phyloP scores from a whole-genome alignment of 202 grass and related monocot species.

The Schoenoplectus tabernaemontani region DNA sequence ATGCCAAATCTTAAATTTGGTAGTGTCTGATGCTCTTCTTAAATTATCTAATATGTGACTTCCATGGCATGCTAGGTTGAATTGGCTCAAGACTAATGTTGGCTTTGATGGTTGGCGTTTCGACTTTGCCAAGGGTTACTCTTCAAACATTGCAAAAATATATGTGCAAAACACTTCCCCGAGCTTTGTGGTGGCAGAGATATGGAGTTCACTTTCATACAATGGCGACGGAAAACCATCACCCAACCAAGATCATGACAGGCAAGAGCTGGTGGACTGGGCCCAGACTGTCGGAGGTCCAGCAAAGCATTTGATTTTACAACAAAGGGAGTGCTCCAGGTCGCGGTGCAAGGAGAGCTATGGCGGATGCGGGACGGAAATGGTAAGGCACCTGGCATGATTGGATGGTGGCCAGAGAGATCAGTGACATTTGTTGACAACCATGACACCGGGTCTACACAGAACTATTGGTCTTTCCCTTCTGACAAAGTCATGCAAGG shows the following conservation, averaged over 20 bases:
- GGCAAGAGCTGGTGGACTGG: not conserved
- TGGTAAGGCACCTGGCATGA: not conserved
- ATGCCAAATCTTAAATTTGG: no score
- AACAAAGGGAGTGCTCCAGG: not conserved
- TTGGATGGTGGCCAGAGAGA: not conserved
- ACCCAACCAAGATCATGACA: not conserved
- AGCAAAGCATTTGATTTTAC: not conserved
- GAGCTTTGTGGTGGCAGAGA: not conserved
- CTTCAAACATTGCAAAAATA: not conserved
- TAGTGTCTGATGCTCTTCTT: no score
- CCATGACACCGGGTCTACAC: not conserved
- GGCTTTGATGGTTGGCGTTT: not conserved
- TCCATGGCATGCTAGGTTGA: not conserved
- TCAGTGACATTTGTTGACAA: not conserved
- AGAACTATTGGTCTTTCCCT: not conserved
- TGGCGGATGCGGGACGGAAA: not conserved
- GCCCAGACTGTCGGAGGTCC: not conserved
- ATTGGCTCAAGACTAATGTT: not conserved
- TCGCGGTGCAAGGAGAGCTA: not conserved
- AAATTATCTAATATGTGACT: conserved; percentile 4
- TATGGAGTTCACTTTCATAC: not conserved
- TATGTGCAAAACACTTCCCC: not conserved
- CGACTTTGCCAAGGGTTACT: not conserved
- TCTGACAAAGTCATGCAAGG: not conserved
- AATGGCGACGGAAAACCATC: not conserved